Base-by-base conservation (phyloP, 305 asterid species). In the Nicotiana rustica region DNA sequence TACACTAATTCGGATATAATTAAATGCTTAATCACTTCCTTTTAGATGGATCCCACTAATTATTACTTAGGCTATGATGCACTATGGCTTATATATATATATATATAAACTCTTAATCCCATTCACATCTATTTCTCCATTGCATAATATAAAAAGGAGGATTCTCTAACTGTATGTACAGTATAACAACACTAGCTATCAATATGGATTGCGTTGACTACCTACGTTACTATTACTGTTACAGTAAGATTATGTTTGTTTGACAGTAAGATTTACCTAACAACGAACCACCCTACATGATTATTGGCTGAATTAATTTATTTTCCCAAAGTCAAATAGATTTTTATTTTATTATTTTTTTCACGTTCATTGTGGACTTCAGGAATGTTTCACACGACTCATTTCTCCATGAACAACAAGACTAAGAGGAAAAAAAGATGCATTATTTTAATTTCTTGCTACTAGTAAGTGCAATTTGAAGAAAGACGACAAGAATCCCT, bases 401-500 rank as follows among this genome's bases (percentile, higher is more conserved):
- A 21, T 65, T 65, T 65, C 41, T 25, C 69, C 69, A 29, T 12
- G n/a, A 12, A 13, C 17, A 14, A 13, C 0, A 52, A 52, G 59
- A 52, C 59, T 52, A 52, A 52, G 17, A 14, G 17, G 59, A 61
- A 12, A 25, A 10, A 29, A 21, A 62, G 33, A 10, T 8, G 68
- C 17, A 64, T 19, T 3, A 25, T 25, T 19, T 69, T 19, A 59
- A 18, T 12, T 44, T 19, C 5, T 52, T 12, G 10, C 13, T 52
- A 0, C 5, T 4, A 64, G 36, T 25, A 25, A 71, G 1, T 21
- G 62, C 61, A 73, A 47, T 52, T 52, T 52, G 65, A 75, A 75
- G 14, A 36, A 47, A 47, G 57, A 47, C 13, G 68, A 80, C 78
- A 64, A 64, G 15, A n/a, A 62, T 47, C 17, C 60, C 81, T 84